These are phyloP conservation scores for Raphanus hybrid DNA, from an alignment of 441 rosid genomes.

Conservation along the genomic window DNA sequence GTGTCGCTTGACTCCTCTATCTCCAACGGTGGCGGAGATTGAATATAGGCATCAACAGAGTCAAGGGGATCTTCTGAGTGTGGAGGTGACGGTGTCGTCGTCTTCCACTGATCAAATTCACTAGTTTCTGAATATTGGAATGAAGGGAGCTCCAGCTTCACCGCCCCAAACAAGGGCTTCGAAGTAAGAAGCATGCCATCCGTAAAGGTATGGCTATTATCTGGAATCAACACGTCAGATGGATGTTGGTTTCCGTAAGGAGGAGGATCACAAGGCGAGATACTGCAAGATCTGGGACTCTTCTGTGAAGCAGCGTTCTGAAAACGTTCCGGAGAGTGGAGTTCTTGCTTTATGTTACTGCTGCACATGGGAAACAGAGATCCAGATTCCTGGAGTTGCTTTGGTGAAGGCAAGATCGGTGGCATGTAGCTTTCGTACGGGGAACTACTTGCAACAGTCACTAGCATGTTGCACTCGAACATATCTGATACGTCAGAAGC, in stretches of 20 bases:
- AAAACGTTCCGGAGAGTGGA: constrained; percentile 57
- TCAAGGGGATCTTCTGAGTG: constrained; percentile 57
- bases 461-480: constrained; percentile 62
- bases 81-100: constrained; percentile 58
- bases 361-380: constrained; percentile 51
- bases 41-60: constrained; percentile 75
- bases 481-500: constrained; percentile 69
- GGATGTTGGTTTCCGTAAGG: constrained; percentile 48
- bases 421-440: constrained; percentile 62
- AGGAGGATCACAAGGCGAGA: constrained; percentile 54
- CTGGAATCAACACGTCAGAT: constrained; percentile 59
- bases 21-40: constrained; percentile 74
- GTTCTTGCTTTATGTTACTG: constrained; percentile 58
- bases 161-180: constrained; percentile 67
- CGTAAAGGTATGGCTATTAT: constrained; percentile 78
- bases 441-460: constrained; percentile 66
- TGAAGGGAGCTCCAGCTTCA: constrained; percentile 99
- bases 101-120: constrained; percentile 68
- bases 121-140: constrained; percentile 93
- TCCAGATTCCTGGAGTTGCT: constrained; percentile 70
- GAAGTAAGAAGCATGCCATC: constrained; percentile 85
- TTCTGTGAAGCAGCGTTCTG: constrained; percentile 52
- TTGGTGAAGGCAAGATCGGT: constrained; percentile 55
- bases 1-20: constrained; percentile 64
- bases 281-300: constrained; percentile 53